Evolutionary conservation across 202 grass and related monocot genomes (phyloP), one percentile per base, ranked within the genome.

Genomic region (Schoenoplectus tabernaemontani): DNA sequence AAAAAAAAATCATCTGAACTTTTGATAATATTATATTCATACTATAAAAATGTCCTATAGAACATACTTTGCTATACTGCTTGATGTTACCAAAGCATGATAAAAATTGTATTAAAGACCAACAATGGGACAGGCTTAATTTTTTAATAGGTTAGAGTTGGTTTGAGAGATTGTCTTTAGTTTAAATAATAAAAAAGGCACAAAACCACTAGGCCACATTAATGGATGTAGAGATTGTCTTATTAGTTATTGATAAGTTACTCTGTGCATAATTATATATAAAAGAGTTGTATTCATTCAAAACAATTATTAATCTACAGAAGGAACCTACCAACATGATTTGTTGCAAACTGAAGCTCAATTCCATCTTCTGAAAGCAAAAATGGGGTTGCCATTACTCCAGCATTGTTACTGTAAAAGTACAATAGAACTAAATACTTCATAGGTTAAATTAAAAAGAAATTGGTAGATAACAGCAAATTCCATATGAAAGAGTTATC

Each of bases 291-390:
- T 26, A 46, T 26, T 26, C 38, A 71, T 30, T 72, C 1, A 32
- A 50, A 72, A 17, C 0, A 17, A 53, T 2, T 17, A 50, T 50
- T 24, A 50, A 73, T 46, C 9, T 32, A 28, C 2, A 15, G 12
- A 53, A 17, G 17, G 12, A 76, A 34, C 89, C 6, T 95, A 95
- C 96, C 96, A 4, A 98, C 83, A 85, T 98, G 91, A 78, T 98
- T 95, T 4, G 96, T 98, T 80, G 91, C 89, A 85, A 98, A 98
- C 79, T 98, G 95, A 85, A 98, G 87, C 76, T 98, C 91, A 41
- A 89, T 92, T 59, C 89, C 96, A 87, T 98, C 91, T 81, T 95
- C 75, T 77, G 96, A 92, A 58, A 95, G 96, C 9, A 48, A 78
- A 80, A 95, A 98, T 57, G 96, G 96, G 42, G 82, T 95, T 19